Conservation (phyloP, 805 yeast genomes). For the Pichia manshurica region DNA sequence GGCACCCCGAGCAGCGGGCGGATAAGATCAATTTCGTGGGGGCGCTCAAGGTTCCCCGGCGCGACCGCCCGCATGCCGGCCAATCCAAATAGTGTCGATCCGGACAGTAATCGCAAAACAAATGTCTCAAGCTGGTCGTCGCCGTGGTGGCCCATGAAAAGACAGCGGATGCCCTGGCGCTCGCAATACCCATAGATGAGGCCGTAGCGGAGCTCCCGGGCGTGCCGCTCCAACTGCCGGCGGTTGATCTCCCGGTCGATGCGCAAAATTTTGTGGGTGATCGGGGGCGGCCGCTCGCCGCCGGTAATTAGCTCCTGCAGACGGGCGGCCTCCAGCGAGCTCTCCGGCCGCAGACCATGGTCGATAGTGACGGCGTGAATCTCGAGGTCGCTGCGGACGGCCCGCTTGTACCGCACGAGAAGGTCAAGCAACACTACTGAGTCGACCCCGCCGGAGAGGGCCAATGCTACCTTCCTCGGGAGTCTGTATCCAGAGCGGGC, state of each 20-base stretch:
- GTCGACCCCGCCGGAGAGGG: constrained; percentile 79
- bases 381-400: constrained; percentile 11
- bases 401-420: constrained; percentile 29
- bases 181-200: constrained; percentile 39
- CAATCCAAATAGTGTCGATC: constrained; percentile 52
- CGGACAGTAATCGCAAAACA: constrained; percentile 43
- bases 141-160: constrained; percentile 61
- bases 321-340: constrained; percentile 42
- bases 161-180: constrained; percentile 25
- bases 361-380: constrained; percentile 60
- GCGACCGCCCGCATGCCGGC: constrained; percentile 39
- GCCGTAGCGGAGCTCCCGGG: constrained; percentile 49
- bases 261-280: constrained; percentile 24
- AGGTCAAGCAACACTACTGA: constrained; percentile 64
- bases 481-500: neutral
- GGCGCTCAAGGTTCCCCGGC: neutral
- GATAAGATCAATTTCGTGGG: constrained; percentile 17
- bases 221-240: constrained; percentile 43
- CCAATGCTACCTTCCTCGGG: constrained; percentile 32
- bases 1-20: constrained; percentile 49
- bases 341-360: constrained; percentile 49
- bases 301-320: constrained; percentile 22
- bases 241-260: constrained; percentile 16
- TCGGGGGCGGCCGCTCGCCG: constrained; percentile 15
- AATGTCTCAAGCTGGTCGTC: constrained; percentile 74